These are phyloP conservation scores for Stagonosporopsis rhizophila DNA, from an alignment of 2,329 filamentous ascomycete species.

Conservation along the genomic window DNA sequence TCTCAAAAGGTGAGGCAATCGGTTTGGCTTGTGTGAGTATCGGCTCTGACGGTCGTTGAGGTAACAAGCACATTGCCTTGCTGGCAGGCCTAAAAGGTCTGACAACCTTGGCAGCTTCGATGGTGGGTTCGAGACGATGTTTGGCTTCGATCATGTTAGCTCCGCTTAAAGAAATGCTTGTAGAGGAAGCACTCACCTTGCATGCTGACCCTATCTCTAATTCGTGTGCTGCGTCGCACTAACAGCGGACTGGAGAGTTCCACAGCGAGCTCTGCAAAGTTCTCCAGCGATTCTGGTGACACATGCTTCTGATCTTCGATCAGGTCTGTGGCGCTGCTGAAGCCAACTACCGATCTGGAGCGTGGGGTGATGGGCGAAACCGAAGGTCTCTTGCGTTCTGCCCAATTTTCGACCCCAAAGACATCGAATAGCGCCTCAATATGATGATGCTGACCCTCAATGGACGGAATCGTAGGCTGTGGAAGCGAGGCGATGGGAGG, in stretches of 20 bases:
- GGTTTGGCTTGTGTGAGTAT: background rate
- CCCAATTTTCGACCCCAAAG: background rate
- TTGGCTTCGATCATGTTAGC: background rate
- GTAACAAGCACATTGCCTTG: background rate
- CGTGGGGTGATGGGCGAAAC: background rate
- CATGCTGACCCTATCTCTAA: background rate
- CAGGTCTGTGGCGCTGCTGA: background rate
- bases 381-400: background rate
- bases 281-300: background rate
- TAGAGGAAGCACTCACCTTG: background rate
- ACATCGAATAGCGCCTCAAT: background rate
- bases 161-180: background rate
- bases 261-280: background rate
- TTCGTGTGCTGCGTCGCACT: background rate
- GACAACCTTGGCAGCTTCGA: background rate
- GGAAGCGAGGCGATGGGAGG: fast-evolving
- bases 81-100: background rate
- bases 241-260: background rate
- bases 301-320: background rate
- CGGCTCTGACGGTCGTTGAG: background rate
- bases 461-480: background rate
- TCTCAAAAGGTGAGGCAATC: slow-evolving; percentile 8
- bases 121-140: background rate
- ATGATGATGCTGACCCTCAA: background rate
- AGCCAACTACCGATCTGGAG: background rate